Evolutionary conservation across 2,329 filamentous ascomycete species (phyloP), one percentile per base, ranked within the genome.

Genomic region (Aspergillus eucalypticola): DNA sequence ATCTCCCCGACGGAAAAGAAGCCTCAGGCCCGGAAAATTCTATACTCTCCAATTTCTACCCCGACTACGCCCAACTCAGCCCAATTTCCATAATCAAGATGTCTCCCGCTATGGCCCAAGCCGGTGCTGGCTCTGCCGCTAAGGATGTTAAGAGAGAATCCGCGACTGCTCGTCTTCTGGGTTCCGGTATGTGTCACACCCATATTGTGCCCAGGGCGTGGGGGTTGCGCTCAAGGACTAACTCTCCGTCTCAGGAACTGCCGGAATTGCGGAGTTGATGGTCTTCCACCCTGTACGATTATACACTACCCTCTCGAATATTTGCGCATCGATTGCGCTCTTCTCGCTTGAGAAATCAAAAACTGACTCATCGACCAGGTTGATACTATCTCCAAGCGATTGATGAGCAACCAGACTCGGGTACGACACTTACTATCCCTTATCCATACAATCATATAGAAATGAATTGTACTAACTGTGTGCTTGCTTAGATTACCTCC

Each of bases 391-490:
- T 94, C 95, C 65, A 99, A 99, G 85, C 91, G 95, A 69, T 87
- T 99, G 79, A 99, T 99, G 95, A 97, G 92, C 87, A 97, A 99
- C 80, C 90, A 96, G 77, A 87, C 87, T 74, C 91, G 83, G 81
- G 86, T 90, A 76, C 69, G 79, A 67, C 17, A 41, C 3, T 21
- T 39, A n/a, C 39, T 21, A 8, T 51, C 35, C 6, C 25, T 21
- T 41, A n/a, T 21, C 8, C 15, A 10, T 27, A 15, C 13, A n/a
- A 41, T 5, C 4, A 17, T n/a, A 1, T 38, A 5, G 21, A 8
- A 32, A 25, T 10, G 29, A 11, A 27, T 52, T 49, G 54, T 8
- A 21, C 39, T 38, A 64, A 68, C 71, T 61, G 70, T 66, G 58
- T 66, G 54, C 13, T 51, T 19, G 17, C 5, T 39, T 68, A 87